phyloP scores from a whole-genome alignment of 805 yeast species.

The Hanseniaspora thailandica region DNA sequence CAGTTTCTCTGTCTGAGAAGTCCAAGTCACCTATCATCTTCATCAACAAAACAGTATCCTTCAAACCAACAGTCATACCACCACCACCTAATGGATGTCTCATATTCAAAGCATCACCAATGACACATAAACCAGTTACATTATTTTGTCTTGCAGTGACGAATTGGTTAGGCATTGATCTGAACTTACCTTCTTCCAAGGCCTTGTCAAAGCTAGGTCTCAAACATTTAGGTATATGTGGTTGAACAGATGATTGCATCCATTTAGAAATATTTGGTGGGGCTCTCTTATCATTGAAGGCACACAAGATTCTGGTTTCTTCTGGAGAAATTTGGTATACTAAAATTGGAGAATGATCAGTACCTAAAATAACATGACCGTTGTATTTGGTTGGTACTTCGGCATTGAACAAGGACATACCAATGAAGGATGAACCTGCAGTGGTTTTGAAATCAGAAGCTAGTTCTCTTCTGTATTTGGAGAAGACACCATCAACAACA shows the following conservation, averaged over 20 bases:
- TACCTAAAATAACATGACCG: conserved; percentile 83
- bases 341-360: conserved; percentile 69
- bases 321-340: conserved; percentile 74
- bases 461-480: conserved; percentile 74
- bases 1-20: conserved; percentile 45
- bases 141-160: conserved; percentile 64
- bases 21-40: conserved; percentile 32
- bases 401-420: conserved; percentile 64
- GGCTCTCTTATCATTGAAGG: conserved; percentile 58
- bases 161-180: conserved; percentile 89
- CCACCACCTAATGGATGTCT: conserved; percentile 98
- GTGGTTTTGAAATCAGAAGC: conserved; percentile 49
- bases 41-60: conserved; percentile 62
- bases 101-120: conserved; percentile 95
- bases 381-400: conserved; percentile 59
- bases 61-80: conserved; percentile 95
- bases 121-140: conserved; percentile 61
- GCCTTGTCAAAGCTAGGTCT: conserved; percentile 62
- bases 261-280: conserved; percentile 61
- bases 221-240: conserved; percentile 52
- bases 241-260: conserved; percentile 48
- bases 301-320: conserved; percentile 83
- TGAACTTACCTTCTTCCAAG: conserved; percentile 43
- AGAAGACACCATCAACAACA: conserved; percentile 87
- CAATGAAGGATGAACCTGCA: conserved; percentile 77